phyloP scores from a whole-genome alignment of 2,329 filamentous ascomycete species.

The Moelleriella libera region DNA sequence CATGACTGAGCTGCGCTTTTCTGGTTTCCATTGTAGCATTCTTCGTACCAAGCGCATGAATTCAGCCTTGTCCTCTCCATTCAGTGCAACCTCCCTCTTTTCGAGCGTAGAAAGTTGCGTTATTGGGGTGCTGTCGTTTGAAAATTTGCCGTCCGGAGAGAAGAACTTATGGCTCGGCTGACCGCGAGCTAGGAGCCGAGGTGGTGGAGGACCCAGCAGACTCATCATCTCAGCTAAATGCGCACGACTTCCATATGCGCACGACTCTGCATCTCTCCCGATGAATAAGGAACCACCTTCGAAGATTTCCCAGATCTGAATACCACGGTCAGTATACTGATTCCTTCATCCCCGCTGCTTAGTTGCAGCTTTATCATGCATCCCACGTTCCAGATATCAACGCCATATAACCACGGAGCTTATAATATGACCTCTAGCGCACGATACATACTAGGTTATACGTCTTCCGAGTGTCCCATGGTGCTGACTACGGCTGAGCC shows the following conservation, averaged over 20 bases:
- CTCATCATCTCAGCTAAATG: slow-evolving; percentile 33
- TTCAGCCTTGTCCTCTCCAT: slow-evolving; percentile 13
- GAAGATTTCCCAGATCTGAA: slow-evolving; percentile 35
- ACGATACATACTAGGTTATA: slow-evolving; percentile 26
- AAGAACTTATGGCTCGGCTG: slow-evolving; percentile 22
- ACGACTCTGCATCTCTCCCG: slow-evolving; percentile 19
- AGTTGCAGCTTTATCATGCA: slow-evolving; percentile 36
- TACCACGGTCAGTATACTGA: no score
- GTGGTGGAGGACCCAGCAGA: slow-evolving; percentile 28
- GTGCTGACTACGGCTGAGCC: slow-evolving; percentile 26
- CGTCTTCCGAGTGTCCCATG: slow-evolving; percentile 15
- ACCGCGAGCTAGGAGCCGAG: slow-evolving; percentile 17
- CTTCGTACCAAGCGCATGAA: slow-evolving; percentile 21
- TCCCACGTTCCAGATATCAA: slow-evolving; percentile 39
- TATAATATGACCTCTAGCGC: slow-evolving; percentile 31
- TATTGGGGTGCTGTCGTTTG: slow-evolving; percentile 5
- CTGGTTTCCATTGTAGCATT: slow-evolving; percentile 23
- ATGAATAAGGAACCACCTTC: slow-evolving; percentile 30
- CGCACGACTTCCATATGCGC: slow-evolving; percentile 25
- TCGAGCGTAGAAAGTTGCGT: slow-evolving; percentile 16
- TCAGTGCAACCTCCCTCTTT: slow-evolving; percentile 19
- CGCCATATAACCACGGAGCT: slow-evolving; percentile 26
- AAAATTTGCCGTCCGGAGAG: slow-evolving; percentile 15
- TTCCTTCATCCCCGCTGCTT: no score
- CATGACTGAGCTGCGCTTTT: slow-evolving; percentile 14